Conservation (phyloP, 2,329 filamentous ascomycete genomes). For the Colletotrichum camelliae region DNA sequence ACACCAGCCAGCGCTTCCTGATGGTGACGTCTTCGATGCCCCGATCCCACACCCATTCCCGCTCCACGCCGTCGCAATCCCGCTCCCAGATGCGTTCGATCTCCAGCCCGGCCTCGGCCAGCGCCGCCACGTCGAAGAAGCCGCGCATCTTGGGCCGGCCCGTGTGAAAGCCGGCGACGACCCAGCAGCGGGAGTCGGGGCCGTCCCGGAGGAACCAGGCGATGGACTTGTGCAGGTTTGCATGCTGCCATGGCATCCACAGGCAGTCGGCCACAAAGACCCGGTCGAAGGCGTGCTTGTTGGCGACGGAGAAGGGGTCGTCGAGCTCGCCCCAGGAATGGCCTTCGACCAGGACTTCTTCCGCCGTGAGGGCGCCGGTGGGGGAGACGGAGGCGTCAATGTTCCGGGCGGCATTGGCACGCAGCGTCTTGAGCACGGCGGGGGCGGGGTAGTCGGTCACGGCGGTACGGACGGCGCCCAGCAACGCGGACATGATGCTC, state of each 20-base stretch:
- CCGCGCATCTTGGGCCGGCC: constrained; percentile 68
- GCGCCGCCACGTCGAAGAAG: constrained; percentile 62
- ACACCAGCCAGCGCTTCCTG: constrained; percentile 74
- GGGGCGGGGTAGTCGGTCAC: constrained; percentile 73
- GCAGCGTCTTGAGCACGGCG: constrained; percentile 63
- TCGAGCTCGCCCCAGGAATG: constrained; percentile 69
- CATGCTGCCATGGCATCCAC: constrained; percentile 78
- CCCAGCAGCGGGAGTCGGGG: constrained; percentile 58
- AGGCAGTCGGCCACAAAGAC: constrained; percentile 76
- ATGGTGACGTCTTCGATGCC: constrained; percentile 65
- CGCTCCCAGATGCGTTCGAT: constrained; percentile 73
- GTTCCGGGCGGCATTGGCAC: constrained; percentile 61
- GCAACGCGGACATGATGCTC: constrained; percentile 52
- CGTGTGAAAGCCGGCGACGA: constrained; percentile 77
- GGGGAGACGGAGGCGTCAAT: constrained; percentile 40
- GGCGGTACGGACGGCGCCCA: constrained; percentile 55
- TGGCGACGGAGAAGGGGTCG: constrained; percentile 31
- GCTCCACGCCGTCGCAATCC: constrained; percentile 67
- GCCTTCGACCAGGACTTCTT: constrained; percentile 54
- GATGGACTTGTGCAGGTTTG: constrained; percentile 68
- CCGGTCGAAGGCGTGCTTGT: constrained; percentile 56
- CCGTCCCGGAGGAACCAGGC: constrained; percentile 61
- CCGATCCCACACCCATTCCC: constrained; percentile 66
- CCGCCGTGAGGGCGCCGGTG: constrained; percentile 24
- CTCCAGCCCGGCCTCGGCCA: constrained; percentile 58